Evolutionary conservation across 1,284 basidiomycete genomes (phyloP).

Genomic region (Fomitopsis pinicola): DNA sequence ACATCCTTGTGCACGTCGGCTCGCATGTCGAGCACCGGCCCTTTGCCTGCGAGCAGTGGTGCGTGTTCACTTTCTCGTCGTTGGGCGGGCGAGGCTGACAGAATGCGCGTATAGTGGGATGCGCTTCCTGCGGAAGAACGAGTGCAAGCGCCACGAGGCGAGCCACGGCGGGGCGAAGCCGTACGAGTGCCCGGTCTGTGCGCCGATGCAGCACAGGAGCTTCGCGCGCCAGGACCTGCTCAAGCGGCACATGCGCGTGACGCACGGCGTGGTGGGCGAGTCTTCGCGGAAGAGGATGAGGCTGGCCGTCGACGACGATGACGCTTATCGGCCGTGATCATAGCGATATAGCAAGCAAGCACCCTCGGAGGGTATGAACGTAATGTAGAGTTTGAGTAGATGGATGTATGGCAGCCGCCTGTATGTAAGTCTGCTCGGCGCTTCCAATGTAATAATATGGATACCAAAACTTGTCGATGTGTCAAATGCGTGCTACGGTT

Average conservation of each 20-base stretch:
- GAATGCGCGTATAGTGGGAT: slow-evolving; percentile 38
- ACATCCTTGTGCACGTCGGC: slow-evolving; percentile 67
- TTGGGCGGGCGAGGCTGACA: neutral
- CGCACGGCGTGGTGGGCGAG: slow-evolving; percentile 35
- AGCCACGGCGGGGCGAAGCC: slow-evolving; percentile 57
- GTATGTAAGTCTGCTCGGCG: no score
- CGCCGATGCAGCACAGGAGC: slow-evolving; percentile 34
- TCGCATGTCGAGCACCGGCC: slow-evolving; percentile 65
- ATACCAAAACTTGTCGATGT: no score
- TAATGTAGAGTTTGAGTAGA: neutral
- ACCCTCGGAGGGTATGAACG: neutral
- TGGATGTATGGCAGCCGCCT: no score
- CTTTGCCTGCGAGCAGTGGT: slow-evolving; percentile 60
- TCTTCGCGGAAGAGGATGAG: slow-evolving; percentile 16
- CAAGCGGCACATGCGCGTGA: slow-evolving; percentile 54
- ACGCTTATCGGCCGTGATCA: slow-evolving; percentile 16
- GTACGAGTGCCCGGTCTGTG: slow-evolving; percentile 51
- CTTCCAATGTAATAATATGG: no score
- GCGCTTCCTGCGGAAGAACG: slow-evolving; percentile 66
- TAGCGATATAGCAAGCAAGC: neutral
- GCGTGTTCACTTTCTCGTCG: slow-evolving; percentile 17
- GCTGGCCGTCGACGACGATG: slow-evolving; percentile 7
- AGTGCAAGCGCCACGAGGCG: slow-evolving; percentile 67
- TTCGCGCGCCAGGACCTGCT: slow-evolving; percentile 65
- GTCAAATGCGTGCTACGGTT: no score